These are phyloP conservation scores for Withania somnifera DNA, from an alignment of 305 asterid genomes.

Conservation along the genomic window DNA sequence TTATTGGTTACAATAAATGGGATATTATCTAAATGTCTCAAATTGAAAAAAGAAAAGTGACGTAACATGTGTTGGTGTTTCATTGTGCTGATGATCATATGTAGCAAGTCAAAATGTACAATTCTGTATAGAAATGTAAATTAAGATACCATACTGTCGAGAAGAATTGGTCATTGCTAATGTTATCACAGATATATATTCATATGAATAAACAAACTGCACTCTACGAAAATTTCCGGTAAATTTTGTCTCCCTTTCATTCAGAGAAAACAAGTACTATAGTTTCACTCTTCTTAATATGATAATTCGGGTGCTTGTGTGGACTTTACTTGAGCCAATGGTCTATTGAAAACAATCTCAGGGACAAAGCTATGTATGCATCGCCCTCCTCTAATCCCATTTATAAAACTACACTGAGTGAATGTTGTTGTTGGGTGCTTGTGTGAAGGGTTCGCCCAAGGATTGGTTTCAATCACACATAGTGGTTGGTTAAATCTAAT, in stretches of 20 bases:
- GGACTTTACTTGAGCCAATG: too few species aligned
- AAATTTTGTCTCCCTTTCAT: not conserved
- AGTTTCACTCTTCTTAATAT: too few species aligned
- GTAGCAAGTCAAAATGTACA: not conserved
- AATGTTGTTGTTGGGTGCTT: too few species aligned
- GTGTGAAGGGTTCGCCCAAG: too few species aligned
- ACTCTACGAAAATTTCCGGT: not conserved
- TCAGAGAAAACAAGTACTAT: too few species aligned
- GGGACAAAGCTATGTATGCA: too few species aligned
- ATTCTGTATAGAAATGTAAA: constrained; percentile 3
- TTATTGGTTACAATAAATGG: not conserved
- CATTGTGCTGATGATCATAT: not conserved
- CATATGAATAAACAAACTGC: not conserved
- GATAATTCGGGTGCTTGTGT: too few species aligned
- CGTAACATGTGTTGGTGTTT: not conserved
- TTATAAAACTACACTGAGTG: too few species aligned
- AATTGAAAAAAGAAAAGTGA: not conserved
- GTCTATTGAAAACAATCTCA: too few species aligned
- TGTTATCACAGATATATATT: not conserved
- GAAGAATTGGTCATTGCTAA: not conserved
- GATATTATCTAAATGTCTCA: constrained; percentile 1
- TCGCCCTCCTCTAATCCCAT: too few species aligned
- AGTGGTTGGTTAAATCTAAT: too few species aligned
- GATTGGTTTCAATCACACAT: too few species aligned
- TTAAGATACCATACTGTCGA: not conserved